phyloP scores from a whole-genome alignment of 108 stramenopile genomes.

The Conticribra weissflogii region DNA sequence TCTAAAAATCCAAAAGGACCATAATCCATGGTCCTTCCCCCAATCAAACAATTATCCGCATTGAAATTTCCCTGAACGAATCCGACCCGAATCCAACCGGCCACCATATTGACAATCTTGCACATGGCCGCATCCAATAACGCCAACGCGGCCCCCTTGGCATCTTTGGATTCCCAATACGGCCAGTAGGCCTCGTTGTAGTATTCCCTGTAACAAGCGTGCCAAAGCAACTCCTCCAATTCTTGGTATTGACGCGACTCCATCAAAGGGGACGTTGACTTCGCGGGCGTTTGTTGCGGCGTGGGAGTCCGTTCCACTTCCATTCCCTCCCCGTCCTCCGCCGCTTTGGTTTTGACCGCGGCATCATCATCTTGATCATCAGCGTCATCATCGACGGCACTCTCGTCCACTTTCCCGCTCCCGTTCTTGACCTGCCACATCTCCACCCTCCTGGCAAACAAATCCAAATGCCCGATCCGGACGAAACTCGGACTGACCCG shows the following conservation, averaged over 20 bases:
- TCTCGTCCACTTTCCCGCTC: conserved; percentile 1
- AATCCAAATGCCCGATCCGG: conserved; percentile 88
- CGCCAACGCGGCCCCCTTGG: conserved; percentile 55
- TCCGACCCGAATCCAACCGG: conserved; percentile 90
- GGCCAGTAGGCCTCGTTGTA: conserved; percentile 67
- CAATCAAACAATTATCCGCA: conserved; percentile 89
- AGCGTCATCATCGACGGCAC: no score
- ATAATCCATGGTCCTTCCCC: conserved; percentile 89
- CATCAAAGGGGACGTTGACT: conserved; percentile 25
- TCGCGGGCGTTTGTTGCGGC: no score
- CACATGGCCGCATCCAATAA: conserved; percentile 60
- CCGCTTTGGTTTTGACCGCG: no score
- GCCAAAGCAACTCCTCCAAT: conserved; percentile 77
- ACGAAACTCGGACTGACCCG: conserved; percentile 79
- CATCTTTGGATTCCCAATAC: conserved; percentile 50
- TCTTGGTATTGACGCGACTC: conserved; percentile 66
- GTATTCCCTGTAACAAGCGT: conserved; percentile 84
- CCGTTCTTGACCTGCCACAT: conserved; percentile 12
- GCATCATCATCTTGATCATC: conserved; percentile 21
- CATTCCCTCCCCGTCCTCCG: no score
- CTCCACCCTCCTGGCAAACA: conserved; percentile 72
- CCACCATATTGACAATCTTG: conserved; percentile 74
- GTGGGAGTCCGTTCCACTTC: no score
- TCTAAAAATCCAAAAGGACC: conserved; percentile 97
- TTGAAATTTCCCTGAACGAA: conserved; percentile 97